Percentiles rank a stretch among this genome's conserved stretches.
Evolutionary conservation across 495 filamentous ascomycete genomes (phyloP).

Genomic region (Neurospora sp.): DNA sequence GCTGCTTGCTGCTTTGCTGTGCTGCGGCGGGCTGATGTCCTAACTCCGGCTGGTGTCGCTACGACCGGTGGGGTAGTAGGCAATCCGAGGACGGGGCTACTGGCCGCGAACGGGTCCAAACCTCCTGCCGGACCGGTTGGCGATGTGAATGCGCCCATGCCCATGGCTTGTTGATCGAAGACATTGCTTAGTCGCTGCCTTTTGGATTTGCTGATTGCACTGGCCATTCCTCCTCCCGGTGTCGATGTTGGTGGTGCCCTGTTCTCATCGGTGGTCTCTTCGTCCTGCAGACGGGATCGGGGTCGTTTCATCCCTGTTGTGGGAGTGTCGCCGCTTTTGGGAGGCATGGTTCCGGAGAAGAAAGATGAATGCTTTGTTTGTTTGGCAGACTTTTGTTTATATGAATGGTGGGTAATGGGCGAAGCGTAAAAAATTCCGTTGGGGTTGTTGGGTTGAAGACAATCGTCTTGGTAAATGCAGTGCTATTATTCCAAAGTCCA

Average conservation of each 20-base stretch:
- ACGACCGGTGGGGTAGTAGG: not conserved
- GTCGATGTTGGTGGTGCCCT: not conserved
- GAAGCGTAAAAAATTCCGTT: not conserved
- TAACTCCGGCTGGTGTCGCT: not conserved
- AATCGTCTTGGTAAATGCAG: not conserved
- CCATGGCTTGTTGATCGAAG: not conserved
- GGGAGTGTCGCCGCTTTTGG: not conserved
- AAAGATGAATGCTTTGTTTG: not conserved
- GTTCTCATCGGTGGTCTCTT: not conserved
- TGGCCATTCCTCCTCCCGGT: not conserved
- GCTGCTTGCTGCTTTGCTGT: not conserved
- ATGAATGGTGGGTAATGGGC: not conserved
- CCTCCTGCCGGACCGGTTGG: not conserved
- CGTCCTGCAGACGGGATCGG: not conserved
- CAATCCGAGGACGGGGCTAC: not conserved
- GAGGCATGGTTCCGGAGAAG: not conserved
- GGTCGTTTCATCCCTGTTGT: not conserved
- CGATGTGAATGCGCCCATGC: not conserved
- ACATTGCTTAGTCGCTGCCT: not conserved
- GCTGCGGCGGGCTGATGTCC: not conserved
- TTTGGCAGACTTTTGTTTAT: not conserved
- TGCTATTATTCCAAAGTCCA: not conserved
- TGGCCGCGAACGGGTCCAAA: not conserved
- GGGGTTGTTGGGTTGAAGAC: not conserved
- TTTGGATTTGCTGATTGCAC: not conserved